Percentiles rank a stretch among this genome's conserved stretches.
These are phyloP conservation scores for Gossypium australe DNA, from an alignment of 345 rosid species.

Conservation along the genomic window DNA sequence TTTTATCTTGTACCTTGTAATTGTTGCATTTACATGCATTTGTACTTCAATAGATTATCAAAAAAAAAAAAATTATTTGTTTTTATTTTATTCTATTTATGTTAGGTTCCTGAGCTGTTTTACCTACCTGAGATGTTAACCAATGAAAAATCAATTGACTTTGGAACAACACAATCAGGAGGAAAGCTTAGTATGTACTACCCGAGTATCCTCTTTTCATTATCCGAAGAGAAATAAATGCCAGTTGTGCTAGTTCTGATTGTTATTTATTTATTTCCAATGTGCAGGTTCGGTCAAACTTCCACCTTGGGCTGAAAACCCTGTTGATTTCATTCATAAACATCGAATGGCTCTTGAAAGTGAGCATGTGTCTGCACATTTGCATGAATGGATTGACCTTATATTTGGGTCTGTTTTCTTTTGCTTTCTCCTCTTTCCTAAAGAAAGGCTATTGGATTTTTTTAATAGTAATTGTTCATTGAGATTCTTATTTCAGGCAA, in stretches of 20 bases:
- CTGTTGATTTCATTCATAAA: constrained; percentile 89
- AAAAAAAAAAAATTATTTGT: not conserved
- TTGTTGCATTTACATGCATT: not conserved
- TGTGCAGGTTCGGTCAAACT: constrained; percentile 80
- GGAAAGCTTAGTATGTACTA: constrained; percentile 72
- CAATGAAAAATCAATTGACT: constrained; percentile 78
- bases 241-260: constrained; percentile 4
- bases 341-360: constrained; percentile 94
- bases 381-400: constrained; percentile 99
- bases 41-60: constrained; percentile 7
- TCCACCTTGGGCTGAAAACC: constrained; percentile 94
- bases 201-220: constrained; percentile 10
- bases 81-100: constrained; percentile 11
- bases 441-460: not conserved
- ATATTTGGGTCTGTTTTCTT: constrained; percentile 68
- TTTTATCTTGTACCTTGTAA: not conserved
- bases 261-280: not conserved
- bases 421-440: not conserved
- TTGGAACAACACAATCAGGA: constrained; percentile 91
- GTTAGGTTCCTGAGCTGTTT: constrained; percentile 95
- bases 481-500: not conserved
- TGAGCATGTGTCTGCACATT: constrained; percentile 85
- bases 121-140: constrained; percentile 91
- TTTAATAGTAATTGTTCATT: not conserved
- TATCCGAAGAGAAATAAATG: constrained; percentile 16